Conservation (phyloP, 1,284 basidiomycete species). For the Vanrija sp. region DNA sequence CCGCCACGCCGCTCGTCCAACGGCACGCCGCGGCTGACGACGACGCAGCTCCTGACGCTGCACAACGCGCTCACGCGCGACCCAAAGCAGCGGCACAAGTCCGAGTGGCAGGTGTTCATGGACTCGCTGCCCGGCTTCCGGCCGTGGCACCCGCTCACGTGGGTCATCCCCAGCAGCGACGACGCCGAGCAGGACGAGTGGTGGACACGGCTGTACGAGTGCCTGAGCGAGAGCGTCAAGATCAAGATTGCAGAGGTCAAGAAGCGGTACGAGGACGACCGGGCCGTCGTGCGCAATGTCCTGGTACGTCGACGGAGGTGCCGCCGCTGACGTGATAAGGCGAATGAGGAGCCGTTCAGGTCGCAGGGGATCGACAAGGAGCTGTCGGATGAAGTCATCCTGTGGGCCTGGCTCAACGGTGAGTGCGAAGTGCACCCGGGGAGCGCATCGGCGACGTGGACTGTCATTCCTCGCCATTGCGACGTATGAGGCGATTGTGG, state of each 20-base stretch:
- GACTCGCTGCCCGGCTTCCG: constrained; percentile 67
- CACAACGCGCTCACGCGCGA: constrained; percentile 56
- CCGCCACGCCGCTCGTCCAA: constrained; percentile 7
- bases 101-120: constrained; percentile 66
- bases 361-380: constrained; percentile 22
- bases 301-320: constrained; percentile 38
- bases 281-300: constrained; percentile 47
- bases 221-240: constrained; percentile 56
- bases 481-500: too few relatives aligned
- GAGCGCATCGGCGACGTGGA: not conserved
- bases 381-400: constrained; percentile 52
- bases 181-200: constrained; percentile 12
- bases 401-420: constrained; percentile 88
- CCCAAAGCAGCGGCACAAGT: constrained; percentile 52
- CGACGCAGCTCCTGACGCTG: constrained; percentile 58
- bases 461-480: too few relatives aligned
- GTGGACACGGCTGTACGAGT: constrained; percentile 23
- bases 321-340: not conserved
- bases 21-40: constrained; percentile 27
- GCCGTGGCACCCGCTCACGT: constrained; percentile 66
- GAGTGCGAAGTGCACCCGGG: too few relatives aligned
- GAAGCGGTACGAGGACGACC: constrained; percentile 60
- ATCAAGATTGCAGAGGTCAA: constrained; percentile 54
- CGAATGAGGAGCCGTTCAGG: constrained; percentile 28
- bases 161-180: constrained; percentile 54